Conservation (phyloP, 805 yeast genomes). For the Cyberlindnera xylosilytica region DNA sequence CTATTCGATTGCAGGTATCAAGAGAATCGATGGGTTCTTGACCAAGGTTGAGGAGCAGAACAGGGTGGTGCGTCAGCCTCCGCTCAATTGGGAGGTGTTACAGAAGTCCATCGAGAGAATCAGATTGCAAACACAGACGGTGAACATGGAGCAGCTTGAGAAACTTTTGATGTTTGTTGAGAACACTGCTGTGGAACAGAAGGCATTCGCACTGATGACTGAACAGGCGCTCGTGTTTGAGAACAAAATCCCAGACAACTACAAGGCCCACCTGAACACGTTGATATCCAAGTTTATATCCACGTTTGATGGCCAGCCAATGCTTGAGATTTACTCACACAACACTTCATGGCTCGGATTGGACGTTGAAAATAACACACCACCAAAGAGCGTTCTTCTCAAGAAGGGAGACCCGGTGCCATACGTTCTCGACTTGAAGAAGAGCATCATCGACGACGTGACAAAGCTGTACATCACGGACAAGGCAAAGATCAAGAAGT, state of each 20-base stretch:
- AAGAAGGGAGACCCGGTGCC: conserved; percentile 31
- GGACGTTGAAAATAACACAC: conserved; percentile 24
- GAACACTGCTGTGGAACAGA: conserved; percentile 20
- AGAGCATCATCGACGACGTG: conserved; percentile 30
- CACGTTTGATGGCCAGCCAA: conserved; percentile 1
- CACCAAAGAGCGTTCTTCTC: conserved; percentile 34
- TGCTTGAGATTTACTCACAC: conserved; percentile 36
- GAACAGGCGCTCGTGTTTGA: conserved; percentile 26
- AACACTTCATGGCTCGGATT: conserved; percentile 64
- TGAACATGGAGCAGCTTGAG: conserved; percentile 52
- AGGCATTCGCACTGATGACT: conserved; percentile 18
- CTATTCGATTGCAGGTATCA: conserved; percentile 65
- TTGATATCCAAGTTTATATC: conserved; percentile 5
- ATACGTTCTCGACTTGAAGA: conserved; percentile 30
- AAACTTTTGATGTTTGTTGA: conserved; percentile 59
- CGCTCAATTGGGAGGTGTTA: conserved; percentile 50
- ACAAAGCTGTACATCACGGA: conserved; percentile 26
- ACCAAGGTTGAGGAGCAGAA: conserved; percentile 22
- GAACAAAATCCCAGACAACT: conserved; percentile 26
- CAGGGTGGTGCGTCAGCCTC: conserved; percentile 8
- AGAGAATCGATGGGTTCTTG: conserved; percentile 41
- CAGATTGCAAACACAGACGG: conserved; percentile 31
- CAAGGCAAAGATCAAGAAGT: conserved; percentile 35
- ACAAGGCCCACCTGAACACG: conserved; percentile 11
- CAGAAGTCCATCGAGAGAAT: conserved; percentile 43